Evolutionary conservation across 495 filamentous ascomycete genomes (phyloP), one percentile per base, ranked within the genome.

Genomic region (Neurospora sp.): DNA sequence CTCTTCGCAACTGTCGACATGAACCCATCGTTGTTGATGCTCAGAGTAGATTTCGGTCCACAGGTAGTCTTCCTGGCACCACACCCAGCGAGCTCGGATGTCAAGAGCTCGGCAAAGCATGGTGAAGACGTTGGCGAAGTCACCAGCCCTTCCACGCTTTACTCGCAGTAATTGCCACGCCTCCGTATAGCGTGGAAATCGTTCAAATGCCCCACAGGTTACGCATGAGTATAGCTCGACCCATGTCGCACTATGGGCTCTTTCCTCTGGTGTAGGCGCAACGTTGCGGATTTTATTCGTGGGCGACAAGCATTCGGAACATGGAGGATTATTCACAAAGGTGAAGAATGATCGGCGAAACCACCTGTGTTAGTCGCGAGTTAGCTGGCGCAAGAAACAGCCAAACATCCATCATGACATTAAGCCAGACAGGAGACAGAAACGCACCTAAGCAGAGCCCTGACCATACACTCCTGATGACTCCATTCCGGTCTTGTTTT

Each of bases 31-130:
- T 77, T 92, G 90, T 74, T 94, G 90, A 78, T 97, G 94, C 75
- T 96, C 94, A 18, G 94, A 97, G 81, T 97, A 99, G 35, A 98
- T 90, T 80, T 99, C 96, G 1, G 94, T 97, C 95, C 96, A 99
- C 27, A 97, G 92, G 74, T 97, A 91, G 80, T 99, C 96, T 81
- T 99, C 96, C 39, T 91, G 90, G 75, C 98, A 98, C 96, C 96
- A 99, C 38, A 99, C 93, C 96, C 96, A 99, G 75, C 96, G 89
- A 20, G 98, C 96, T 61, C 96, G 88, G 42, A 90, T 91, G 40
- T 94, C 94, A 39, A 98, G 88, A 8, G 96, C 96, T 59, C 96
- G 89, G 82, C 96, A 98, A 27, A 99, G 87, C 96, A 99, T 99
- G 81, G 91, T 94, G 83, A 99, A 99, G 83, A 94, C 97, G 81